Conservation (phyloP, 495 filamentous ascomycete genomes). For the Lichina pygmaea region DNA sequence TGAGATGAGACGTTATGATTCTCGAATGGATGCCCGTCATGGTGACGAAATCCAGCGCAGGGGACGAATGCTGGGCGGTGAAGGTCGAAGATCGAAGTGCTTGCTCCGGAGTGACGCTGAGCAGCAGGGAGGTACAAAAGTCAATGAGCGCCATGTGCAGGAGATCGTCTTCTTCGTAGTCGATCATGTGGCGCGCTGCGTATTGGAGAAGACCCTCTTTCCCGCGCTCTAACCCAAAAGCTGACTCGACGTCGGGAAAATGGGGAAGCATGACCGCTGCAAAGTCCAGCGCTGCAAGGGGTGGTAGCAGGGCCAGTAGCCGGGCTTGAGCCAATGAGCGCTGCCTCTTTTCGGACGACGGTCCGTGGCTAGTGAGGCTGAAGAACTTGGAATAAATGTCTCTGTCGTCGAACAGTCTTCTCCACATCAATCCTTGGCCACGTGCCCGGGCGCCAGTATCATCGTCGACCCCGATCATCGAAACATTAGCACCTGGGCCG, state of each 20-base stretch:
- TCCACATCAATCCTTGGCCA: constrained; percentile 49
- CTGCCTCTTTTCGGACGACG: constrained; percentile 22
- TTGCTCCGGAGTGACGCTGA: constrained; percentile 7
- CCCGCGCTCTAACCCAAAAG: constrained; percentile 17
- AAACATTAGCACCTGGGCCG: constrained; percentile 10
- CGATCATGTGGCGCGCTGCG: constrained; percentile 46
- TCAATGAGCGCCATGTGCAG: constrained; percentile 59
- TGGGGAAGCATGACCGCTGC: constrained; percentile 28
- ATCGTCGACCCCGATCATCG: constrained; percentile 5
- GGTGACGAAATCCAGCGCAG: constrained; percentile 28
- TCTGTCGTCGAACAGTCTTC: constrained; percentile 36
- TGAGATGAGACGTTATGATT: constrained; percentile 23
- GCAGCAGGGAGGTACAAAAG: constrained; percentile 42
- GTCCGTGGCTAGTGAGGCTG: constrained; percentile 25
- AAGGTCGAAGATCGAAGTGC: background rate
- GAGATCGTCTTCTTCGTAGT: constrained; percentile 37
- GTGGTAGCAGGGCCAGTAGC: constrained; percentile 40
- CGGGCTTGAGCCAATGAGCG: constrained; percentile 57
- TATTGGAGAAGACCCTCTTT: constrained; percentile 41
- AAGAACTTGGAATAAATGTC: constrained; percentile 40
- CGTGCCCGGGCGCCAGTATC: constrained; percentile 15
- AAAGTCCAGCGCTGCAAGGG: constrained; percentile 38
- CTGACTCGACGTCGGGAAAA: constrained; percentile 28
- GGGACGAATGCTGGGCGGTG: constrained; percentile 12
- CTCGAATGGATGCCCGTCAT: constrained; percentile 21